These are phyloP conservation scores for Heimioporus sp. DNA, from an alignment of 768 basidiomycete species.

Conservation along the genomic window DNA sequence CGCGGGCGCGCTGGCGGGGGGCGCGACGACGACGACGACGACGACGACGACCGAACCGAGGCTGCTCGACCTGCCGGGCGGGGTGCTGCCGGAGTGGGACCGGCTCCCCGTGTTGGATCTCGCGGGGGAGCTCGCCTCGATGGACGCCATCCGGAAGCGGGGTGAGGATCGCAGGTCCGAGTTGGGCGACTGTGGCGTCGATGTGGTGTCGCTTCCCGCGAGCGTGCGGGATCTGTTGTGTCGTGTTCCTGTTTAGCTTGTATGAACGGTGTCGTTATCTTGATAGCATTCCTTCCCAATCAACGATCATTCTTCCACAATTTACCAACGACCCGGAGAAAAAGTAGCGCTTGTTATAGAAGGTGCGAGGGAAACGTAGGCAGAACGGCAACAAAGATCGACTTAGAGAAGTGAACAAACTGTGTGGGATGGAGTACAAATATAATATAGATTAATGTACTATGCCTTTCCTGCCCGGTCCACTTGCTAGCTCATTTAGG, in stretches of 20 bases:
- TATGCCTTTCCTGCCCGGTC: no score
- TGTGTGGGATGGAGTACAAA: no score
- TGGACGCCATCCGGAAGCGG: constrained; percentile 33
- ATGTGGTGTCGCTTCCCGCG: constrained; percentile 11
- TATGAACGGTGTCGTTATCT: background rate
- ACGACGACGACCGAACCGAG: constrained; percentile 21
- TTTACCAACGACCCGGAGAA: no score
- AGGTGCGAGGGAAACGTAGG: no score
- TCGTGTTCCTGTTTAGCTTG: constrained; percentile 7
- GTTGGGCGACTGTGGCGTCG: constrained; percentile 32
- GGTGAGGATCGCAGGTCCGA: constrained; percentile 34
- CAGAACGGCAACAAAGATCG: no score
- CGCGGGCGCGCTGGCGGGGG: constrained; percentile 12
- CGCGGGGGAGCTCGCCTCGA: constrained; percentile 44
- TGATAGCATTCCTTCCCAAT: no score
- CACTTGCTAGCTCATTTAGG: no score
- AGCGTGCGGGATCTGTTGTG: constrained; percentile 28
- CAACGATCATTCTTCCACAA: no score
- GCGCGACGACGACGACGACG: no score
- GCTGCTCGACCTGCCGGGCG: constrained; percentile 61
- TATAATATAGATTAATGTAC: no score
- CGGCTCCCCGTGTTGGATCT: constrained; percentile 70
- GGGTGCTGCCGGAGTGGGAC: constrained; percentile 48
- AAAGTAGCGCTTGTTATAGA: no score
- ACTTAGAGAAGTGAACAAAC: no score